These are phyloP conservation scores for Cephaloascus albidus DNA, from an alignment of 805 yeast species.

Conservation along the genomic window DNA sequence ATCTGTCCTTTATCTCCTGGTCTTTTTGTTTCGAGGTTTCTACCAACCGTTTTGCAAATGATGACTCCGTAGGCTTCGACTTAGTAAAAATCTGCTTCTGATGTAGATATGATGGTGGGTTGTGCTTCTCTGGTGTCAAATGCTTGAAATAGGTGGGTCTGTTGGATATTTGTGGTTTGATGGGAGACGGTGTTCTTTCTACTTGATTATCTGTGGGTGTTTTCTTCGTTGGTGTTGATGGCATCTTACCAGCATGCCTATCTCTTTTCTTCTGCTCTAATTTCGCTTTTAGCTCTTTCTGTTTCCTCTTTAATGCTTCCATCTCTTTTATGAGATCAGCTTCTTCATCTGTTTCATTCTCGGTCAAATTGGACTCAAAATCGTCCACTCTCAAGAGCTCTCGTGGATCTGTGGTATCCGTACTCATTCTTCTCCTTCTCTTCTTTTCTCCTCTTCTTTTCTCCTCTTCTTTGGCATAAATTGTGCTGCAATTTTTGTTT, in stretches of 20 bases:
- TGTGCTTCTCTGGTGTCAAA: neutral
- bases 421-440: neutral
- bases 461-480: too few species aligned
- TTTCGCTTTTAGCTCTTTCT: neutral
- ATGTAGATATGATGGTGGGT: neutral
- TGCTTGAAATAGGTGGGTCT: neutral
- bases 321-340: constrained; percentile 10
- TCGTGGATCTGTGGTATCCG: neutral
- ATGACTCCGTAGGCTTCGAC: neutral
- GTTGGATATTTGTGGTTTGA: neutral
- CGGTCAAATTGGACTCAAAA: constrained; percentile 1
- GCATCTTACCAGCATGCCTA: neutral
- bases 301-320: constrained; percentile 2
- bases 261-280: neutral
- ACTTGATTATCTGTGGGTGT: neutral
- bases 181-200: neutral
- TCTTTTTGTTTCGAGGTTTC: neutral
- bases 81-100: neutral
- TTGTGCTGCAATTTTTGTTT: too few species aligned
- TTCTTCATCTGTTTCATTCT: constrained; percentile 12
- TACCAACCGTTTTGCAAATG: neutral
- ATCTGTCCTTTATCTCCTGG: neutral
- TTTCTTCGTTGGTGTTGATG: neutral
- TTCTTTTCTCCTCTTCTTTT: too few species aligned
- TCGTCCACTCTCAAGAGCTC: neutral